These are phyloP conservation scores for Fusarium napiforme DNA, from an alignment of 2,329 filamentous ascomycete genomes.

Conservation along the genomic window DNA sequence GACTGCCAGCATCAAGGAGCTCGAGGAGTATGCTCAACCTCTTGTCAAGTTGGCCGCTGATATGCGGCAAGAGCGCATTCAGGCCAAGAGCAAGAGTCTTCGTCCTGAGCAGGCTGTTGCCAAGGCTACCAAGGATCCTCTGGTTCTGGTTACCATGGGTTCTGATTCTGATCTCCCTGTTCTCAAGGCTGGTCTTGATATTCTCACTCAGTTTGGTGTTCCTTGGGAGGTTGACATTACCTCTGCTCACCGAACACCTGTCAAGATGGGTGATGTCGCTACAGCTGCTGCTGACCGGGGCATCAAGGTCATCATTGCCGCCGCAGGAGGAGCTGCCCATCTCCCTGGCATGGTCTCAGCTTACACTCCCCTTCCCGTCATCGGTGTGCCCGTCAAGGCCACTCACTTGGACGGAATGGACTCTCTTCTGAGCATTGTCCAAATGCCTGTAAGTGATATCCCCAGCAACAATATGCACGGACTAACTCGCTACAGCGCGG, in stretches of 20 bases:
- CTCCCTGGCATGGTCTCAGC: constrained; percentile 81
- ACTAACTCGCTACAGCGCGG: constrained; percentile 55
- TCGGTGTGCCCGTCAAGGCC: constrained; percentile 81
- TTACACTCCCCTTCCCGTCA: constrained; percentile 77
- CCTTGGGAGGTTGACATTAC: constrained; percentile 80
- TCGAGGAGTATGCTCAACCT: constrained; percentile 68
- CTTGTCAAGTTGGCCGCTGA: constrained; percentile 73
- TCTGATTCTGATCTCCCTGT: constrained; percentile 81
- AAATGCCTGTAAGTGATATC: constrained; percentile 67
- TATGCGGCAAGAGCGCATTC: constrained; percentile 66
- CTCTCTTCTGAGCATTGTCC: constrained; percentile 77
- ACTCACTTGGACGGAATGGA: constrained; percentile 78
- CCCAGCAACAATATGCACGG: accelerated
- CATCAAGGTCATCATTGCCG: constrained; percentile 79
- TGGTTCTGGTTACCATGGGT: constrained; percentile 85
- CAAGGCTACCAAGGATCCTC: constrained; percentile 50
- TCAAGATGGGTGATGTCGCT: constrained; percentile 75
- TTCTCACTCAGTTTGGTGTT: constrained; percentile 76
- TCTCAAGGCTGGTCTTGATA: constrained; percentile 72
- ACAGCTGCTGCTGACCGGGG: constrained; percentile 71
- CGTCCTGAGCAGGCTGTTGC: constrained; percentile 47
- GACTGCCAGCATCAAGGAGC: constrained; percentile 67
- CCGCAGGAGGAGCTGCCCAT: constrained; percentile 78
- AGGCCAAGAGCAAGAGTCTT: constrained; percentile 52
- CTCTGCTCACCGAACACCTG: constrained; percentile 80